Evolutionary conservation across 2,329 filamentous ascomycete genomes (phyloP), one percentile per base, ranked within the genome.

Genomic region (Cadophora malorum): DNA sequence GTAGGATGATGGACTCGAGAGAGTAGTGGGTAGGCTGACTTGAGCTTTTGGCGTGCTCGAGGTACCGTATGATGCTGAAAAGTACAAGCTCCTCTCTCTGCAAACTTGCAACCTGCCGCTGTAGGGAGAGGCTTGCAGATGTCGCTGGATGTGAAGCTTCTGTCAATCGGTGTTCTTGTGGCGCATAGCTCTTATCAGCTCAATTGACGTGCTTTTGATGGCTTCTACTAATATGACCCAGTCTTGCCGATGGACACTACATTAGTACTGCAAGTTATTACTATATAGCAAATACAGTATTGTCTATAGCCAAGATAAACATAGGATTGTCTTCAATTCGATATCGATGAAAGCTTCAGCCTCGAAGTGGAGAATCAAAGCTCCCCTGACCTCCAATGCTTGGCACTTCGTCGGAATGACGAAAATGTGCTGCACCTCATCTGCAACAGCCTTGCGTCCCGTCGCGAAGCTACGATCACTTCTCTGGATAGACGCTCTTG

Each of bases 171-270:
- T 23, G 59, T 21, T 59, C 62, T 62, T 28, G 66, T 67, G 69
- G 69, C 69, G 67, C 61, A 63, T 53, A 53, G 67, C 67, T 70
- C 67, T 70, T 69, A 67, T 69, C 69, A 56, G 33, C 53, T 56
- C 16, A 33, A 60, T 58, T 25, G 62, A 68, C n/a, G 56, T 21
- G 45, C 19, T n/a, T 49, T 49, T 49, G 19, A 19, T 64, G 28
- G 52, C 66, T 60, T 55, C 55, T 64, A 33, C 61, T 19, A 14
- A 47, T 49, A 19, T 21, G 52, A 59, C 45, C n/a, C 21, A 12
- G 31, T 38, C 10, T 5, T 45, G 33, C 4, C 12, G 7, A 21
- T 41, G 56, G 21, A 25, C 28, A 19, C 33, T 45, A 3, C 12
- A n/a, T 59, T 59, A 25, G 21, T 59, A 59, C 10, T 9, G 12